These are phyloP conservation scores for Rhinocladiella similis DNA, from an alignment of 2,329 filamentous ascomycete genomes.

Conservation along the genomic window DNA sequence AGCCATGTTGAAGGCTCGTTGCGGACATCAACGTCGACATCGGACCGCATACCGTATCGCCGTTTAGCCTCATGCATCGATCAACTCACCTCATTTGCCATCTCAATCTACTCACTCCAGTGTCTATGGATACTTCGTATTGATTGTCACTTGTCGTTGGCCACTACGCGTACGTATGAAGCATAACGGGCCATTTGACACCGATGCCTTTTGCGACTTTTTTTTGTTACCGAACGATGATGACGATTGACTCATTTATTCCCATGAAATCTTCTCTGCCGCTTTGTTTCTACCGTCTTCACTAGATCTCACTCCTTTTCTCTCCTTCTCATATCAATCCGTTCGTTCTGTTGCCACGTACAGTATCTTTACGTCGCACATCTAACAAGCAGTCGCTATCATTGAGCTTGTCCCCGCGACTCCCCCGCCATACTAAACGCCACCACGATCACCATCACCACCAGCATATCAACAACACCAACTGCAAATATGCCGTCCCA, in stretches of 20 bases:
- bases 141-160: too few species aligned
- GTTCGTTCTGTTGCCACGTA: not conserved
- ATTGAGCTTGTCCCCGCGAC: not conserved
- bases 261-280: too few species aligned
- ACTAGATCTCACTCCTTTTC: not conserved
- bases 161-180: not conserved
- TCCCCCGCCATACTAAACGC: not conserved
- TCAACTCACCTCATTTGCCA: not conserved
- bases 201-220: not conserved
- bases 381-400: not conserved
- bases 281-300: not conserved
- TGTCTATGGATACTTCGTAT: too few species aligned
- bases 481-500: constrained; percentile 14
- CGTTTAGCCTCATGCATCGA: not conserved
- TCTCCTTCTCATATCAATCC: not conserved
- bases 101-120: not conserved
- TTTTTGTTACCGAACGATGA: too few species aligned
- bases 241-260: not conserved
- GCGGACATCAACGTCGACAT: too few species aligned
- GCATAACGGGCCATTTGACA: not conserved
- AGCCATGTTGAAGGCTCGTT: too few species aligned
- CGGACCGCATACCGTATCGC: not conserved
- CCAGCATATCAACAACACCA: not conserved
- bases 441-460: not conserved
- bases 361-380: not conserved